Evolutionary conservation across 805 yeast species (phyloP).

Genomic region (Pichia heedii): DNA sequence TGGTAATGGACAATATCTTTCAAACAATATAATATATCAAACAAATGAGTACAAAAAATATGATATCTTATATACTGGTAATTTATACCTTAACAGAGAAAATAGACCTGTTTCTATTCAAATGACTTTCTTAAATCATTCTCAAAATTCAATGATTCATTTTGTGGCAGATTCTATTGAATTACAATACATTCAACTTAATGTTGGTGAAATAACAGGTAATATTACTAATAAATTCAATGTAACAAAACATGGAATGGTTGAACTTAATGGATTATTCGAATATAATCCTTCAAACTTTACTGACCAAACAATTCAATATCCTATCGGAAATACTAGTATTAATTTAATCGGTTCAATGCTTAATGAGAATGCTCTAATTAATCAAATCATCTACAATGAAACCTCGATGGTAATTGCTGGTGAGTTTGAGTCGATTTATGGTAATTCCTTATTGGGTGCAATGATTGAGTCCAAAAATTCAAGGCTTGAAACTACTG

Average conservation of each 20-base stretch:
- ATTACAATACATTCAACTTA: slow-evolving; percentile 33
- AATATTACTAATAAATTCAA: not conserved
- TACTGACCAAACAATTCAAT: slow-evolving; percentile 16
- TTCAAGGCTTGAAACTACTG: slow-evolving; percentile 1
- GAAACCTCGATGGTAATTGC: slow-evolving; percentile 34
- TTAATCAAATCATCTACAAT: slow-evolving; percentile 27
- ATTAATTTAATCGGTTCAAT: slow-evolving; percentile 32
- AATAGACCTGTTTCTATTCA: slow-evolving; percentile 32
- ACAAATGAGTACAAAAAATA: slow-evolving; percentile 74
- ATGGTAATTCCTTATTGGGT: slow-evolving; percentile 32
- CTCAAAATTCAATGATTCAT: slow-evolving; percentile 30
- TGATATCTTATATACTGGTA: slow-evolving; percentile 69
- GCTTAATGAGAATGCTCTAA: slow-evolving; percentile 32
- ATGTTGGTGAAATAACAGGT: slow-evolving; percentile 7
- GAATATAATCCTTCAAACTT: slow-evolving; percentile 74
- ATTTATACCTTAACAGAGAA: slow-evolving; percentile 37
- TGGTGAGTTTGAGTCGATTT: slow-evolving; percentile 37
- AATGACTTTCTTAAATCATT: slow-evolving; percentile 30
- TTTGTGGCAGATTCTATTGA: slow-evolving; percentile 58
- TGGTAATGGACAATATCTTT: slow-evolving; percentile 34
- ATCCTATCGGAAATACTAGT: slow-evolving; percentile 39
- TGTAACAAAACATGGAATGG: not conserved
- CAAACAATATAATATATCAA: slow-evolving; percentile 53
- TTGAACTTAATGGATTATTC: slow-evolving; percentile 59
- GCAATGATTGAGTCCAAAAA: slow-evolving; percentile 20